phyloP scores from a whole-genome alignment of 202 grass and related monocot species.

The Panicum virgatum region DNA sequence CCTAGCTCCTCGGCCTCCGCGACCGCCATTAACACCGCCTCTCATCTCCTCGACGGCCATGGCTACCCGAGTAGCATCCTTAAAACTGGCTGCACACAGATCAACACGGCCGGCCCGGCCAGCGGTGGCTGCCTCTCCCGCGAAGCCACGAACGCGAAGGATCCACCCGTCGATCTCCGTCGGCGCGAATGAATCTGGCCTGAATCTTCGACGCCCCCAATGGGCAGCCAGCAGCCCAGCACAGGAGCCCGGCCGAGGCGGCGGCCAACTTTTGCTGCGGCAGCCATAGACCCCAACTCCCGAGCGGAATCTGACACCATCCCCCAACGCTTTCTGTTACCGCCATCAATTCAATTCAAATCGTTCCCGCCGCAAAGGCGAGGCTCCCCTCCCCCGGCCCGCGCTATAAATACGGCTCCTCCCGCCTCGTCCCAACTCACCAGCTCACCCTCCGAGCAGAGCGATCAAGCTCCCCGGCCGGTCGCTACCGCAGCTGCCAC shows the following conservation, averaged over 20 bases:
- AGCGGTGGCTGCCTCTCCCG: background rate
- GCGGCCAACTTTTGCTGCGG: conserved; percentile 32
- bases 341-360: conserved; percentile 40
- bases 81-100: conserved; percentile 41
- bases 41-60: conserved; percentile 28
- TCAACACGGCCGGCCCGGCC: background rate
- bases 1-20: conserved; percentile 38
- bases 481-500: background rate
- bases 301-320: conserved; percentile 51
- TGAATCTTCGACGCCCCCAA: conserved; percentile 42
- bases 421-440: conserved; percentile 28
- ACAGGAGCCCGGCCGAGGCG: background rate
- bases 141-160: background rate
- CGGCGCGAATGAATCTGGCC: conserved; percentile 37
- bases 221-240: background rate
- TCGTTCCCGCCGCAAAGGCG: conserved; percentile 47
- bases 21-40: conserved; percentile 35
- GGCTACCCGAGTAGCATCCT: conserved; percentile 42
- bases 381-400: too few relatives aligned
- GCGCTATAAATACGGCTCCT: conserved; percentile 44
- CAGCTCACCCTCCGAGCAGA: conserved; percentile 23
- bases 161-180: too few relatives aligned
- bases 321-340: conserved; percentile 42
- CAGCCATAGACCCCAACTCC: conserved; percentile 28
- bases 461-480: background rate